Evolutionary conservation across 2,329 filamentous ascomycete species (phyloP).

Genomic region (Neonectria magnoliae): DNA sequence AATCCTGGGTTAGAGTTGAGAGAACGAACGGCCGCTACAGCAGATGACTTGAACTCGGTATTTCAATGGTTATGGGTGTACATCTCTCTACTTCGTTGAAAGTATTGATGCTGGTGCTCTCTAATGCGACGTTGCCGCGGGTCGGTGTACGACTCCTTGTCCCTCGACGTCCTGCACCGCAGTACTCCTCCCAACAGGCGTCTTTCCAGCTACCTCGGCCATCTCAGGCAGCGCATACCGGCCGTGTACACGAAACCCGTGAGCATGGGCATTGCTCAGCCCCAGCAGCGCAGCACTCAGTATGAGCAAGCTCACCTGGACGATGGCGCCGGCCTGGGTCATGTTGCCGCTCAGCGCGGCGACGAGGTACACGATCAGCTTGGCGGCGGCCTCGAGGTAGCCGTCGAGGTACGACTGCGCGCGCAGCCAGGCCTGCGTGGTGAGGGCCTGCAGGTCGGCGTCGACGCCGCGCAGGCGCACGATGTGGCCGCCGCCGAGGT

Average conservation of each 20-base stretch:
- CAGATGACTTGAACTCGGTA: conserved; percentile 1
- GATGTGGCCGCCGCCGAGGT: conserved; percentile 61
- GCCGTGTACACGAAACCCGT: conserved; percentile 61
- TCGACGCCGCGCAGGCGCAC: conserved; percentile 63
- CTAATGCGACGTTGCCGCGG: background rate
- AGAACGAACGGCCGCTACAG: conserved; percentile 8
- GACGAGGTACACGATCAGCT: conserved; percentile 67
- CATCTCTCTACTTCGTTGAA: background rate
- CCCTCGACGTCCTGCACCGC: conserved; percentile 1
- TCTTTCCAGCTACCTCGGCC: conserved; percentile 8
- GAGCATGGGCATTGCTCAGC: conserved; percentile 62
- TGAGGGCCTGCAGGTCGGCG: conserved; percentile 68
- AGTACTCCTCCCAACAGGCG: background rate
- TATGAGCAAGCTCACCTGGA: conserved; percentile 62
- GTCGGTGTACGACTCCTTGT: background rate
- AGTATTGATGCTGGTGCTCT: background rate
- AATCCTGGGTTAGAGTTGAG: conserved; percentile 14
- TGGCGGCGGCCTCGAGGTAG: conserved; percentile 62
- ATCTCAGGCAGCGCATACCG: conserved; percentile 50
- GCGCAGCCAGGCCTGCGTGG: conserved; percentile 65
- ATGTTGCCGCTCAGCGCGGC: conserved; percentile 66
- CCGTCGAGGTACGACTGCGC: conserved; percentile 61
- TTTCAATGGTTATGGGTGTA: background rate
- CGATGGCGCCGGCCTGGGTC: conserved; percentile 60
- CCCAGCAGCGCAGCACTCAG: conserved; percentile 63